These are phyloP conservation scores for Calonectria multiphialidica DNA, from an alignment of 2,329 filamentous ascomycete genomes.

Conservation along the genomic window DNA sequence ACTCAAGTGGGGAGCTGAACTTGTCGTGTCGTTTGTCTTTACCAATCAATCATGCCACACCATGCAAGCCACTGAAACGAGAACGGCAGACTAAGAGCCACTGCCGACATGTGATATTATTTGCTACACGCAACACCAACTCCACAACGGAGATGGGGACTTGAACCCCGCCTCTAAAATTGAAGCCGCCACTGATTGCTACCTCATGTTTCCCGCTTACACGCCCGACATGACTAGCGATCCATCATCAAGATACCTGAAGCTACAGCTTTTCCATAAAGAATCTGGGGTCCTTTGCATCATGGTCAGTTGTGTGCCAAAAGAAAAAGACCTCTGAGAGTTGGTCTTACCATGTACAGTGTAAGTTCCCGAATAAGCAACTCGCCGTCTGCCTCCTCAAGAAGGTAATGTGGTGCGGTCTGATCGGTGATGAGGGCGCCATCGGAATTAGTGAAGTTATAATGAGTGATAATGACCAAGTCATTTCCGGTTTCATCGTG, in stretches of 20 bases:
- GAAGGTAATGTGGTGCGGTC: not conserved
- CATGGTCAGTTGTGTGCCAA: not conserved
- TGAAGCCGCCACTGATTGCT: not conserved
- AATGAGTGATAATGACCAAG: not conserved
- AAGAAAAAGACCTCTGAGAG: not conserved
- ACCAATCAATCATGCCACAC: not conserved
- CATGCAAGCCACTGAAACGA: not conserved
- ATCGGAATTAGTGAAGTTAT: not conserved
- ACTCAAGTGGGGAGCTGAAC: not conserved
- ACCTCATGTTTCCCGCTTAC: not conserved
- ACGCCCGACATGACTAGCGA: not conserved
- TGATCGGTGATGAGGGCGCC: not conserved
- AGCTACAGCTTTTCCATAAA: not conserved
- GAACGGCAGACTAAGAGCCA: not conserved
- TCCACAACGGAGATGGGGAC: not conserved
- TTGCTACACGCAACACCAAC: not conserved
- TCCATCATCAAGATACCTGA: not conserved
- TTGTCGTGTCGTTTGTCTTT: not conserved
- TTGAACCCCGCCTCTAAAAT: not conserved
- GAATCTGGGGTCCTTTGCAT: not conserved
- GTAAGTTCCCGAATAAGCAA: not conserved
- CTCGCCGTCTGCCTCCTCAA: not conserved
- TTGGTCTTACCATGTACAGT: not conserved
- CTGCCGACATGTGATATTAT: not conserved
- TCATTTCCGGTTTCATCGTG: not conserved